Conservation (phyloP, 768 basidiomycete genomes). For the Lentinula lateritia region DNA sequence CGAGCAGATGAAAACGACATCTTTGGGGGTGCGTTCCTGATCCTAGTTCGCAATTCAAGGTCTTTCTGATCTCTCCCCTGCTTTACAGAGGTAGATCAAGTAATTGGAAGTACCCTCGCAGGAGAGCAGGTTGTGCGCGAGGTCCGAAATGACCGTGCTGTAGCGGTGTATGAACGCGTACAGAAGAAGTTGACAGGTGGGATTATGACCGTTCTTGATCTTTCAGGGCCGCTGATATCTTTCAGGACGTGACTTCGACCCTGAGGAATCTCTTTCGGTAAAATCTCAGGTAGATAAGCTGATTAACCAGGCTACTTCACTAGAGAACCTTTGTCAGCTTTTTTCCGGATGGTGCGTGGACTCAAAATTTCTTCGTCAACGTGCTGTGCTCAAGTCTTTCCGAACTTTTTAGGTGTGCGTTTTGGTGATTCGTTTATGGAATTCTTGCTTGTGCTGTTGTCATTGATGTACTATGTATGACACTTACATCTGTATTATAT, state of each 20-base stretch:
- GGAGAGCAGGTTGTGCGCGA: conserved; percentile 67
- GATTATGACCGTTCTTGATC: conserved; percentile 10
- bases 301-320: conserved; percentile 86
- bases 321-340: conserved; percentile 95
- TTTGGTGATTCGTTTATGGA: conserved; percentile 46
- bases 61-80: background rate
- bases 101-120: conserved; percentile 22
- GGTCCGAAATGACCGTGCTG: conserved; percentile 84
- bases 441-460: conserved; percentile 5
- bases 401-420: conserved; percentile 50
- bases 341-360: conserved; percentile 83
- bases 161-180: conserved; percentile 91
- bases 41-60: background rate
- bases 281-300: conserved; percentile 85
- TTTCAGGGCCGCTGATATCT: background rate
- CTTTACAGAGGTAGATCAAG: background rate
- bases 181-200: conserved; percentile 90
- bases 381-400: background rate
- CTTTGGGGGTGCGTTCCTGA: conserved; percentile 62
- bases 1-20: conserved; percentile 94
- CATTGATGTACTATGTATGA: background rate
- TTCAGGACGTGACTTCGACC: conserved; percentile 89
- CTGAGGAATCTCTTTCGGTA: conserved; percentile 69
- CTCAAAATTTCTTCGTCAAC: background rate
- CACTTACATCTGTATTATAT: too few species aligned